Evolutionary conservation across 768 basidiomycete species (phyloP).

Genomic region (Boletus rufocinnamomeus): DNA sequence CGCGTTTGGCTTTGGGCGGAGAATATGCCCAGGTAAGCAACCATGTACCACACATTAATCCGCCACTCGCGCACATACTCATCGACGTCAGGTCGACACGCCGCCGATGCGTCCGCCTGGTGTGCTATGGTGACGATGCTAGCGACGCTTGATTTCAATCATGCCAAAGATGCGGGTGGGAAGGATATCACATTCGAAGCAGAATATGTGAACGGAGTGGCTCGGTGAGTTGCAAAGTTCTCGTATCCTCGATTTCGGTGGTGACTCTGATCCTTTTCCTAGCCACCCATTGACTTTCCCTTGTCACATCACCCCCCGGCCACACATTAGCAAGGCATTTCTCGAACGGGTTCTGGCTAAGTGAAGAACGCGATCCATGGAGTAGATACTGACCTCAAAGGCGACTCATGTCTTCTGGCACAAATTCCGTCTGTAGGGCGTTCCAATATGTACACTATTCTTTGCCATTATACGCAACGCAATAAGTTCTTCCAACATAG

Average conservation of each 20-base stretch:
- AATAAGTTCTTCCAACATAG: too few species aligned
- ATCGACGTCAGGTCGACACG: constrained; percentile 11
- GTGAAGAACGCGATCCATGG: background rate
- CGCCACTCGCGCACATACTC: background rate
- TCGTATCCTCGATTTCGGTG: background rate
- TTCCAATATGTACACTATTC: background rate
- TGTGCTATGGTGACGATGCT: constrained; percentile 21
- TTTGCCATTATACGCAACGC: background rate
- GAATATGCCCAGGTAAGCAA: constrained; percentile 18
- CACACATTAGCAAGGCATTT: constrained; percentile 5
- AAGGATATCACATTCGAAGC: constrained; percentile 9
- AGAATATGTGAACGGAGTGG: background rate
- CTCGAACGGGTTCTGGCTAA: constrained; percentile 6
- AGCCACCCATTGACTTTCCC: constrained; percentile 20
- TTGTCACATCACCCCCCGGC: constrained; percentile 15
- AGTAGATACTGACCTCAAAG: background rate
- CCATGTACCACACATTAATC: background rate
- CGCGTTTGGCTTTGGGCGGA: constrained; percentile 21
- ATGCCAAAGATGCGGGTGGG: constrained; percentile 11
- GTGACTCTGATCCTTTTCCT: background rate
- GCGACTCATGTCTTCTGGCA: background rate
- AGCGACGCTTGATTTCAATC: constrained; percentile 22
- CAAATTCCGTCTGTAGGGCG: background rate
- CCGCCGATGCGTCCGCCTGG: constrained; percentile 10
- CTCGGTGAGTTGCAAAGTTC: background rate